Evolutionary conservation across 1,284 basidiomycete genomes (phyloP).

Genomic region (Schizophyllum commune): DNA sequence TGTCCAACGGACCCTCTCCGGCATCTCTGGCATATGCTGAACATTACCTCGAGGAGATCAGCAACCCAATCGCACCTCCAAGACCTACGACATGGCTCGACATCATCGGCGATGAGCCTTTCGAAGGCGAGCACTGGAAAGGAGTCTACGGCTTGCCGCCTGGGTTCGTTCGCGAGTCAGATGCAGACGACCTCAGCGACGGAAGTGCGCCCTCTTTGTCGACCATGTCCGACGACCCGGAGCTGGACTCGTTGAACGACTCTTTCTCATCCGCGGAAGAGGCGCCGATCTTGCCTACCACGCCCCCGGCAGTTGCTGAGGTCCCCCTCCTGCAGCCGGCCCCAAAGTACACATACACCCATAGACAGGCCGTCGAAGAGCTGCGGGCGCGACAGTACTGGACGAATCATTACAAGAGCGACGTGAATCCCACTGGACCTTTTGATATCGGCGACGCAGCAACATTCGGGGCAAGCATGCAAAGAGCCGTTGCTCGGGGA

Average conservation of each 20-base stretch:
- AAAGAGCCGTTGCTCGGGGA: conserved; percentile 26
- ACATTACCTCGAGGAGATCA: conserved; percentile 36
- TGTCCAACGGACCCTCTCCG: conserved; percentile 44
- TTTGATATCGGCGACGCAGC: conserved; percentile 63
- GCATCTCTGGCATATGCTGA: conserved; percentile 44
- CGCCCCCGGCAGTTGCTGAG: conserved; percentile 4
- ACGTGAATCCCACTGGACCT: conserved; percentile 29
- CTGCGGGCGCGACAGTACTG: conserved; percentile 62
- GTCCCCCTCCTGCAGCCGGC: conserved; percentile 8
- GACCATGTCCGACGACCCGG: conserved; percentile 36
- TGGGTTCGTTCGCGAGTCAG: conserved; percentile 18
- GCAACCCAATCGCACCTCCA: conserved; percentile 35
- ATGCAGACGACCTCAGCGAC: conserved; percentile 27
- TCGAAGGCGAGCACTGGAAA: conserved; percentile 74
- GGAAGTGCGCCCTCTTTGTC: conserved; percentile 40
- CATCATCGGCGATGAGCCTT: conserved; percentile 72
- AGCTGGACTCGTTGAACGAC: conserved; percentile 28
- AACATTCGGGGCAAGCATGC: conserved; percentile 47
- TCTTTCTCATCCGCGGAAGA: conserved; percentile 20
- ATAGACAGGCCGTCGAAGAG: conserved; percentile 46
- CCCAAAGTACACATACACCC: conserved; percentile 29
- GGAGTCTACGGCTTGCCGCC: conserved; percentile 51
- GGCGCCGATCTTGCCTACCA: conserved; percentile 11
- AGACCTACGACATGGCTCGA: conserved; percentile 56
- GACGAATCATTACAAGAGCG: conserved; percentile 51